phyloP scores from a whole-genome alignment of 352 stramenopile genomes.

The Phytophthora multivora region DNA sequence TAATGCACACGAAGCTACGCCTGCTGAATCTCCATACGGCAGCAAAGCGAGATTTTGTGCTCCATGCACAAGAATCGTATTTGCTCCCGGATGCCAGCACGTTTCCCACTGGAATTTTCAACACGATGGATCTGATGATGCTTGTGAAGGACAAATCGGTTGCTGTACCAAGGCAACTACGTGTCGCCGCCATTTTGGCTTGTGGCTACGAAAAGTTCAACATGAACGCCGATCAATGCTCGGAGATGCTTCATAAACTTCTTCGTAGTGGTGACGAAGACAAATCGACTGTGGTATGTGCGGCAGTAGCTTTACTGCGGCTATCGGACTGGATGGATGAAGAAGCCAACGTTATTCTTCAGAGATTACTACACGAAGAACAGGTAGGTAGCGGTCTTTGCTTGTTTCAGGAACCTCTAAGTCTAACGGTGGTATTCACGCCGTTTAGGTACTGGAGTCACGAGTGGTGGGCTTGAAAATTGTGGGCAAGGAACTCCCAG shows the following conservation, averaged over 20 bases:
- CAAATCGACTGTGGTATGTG: constrained; percentile 71
- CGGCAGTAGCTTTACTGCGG: constrained; percentile 72
- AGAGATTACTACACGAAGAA: constrained; percentile 82
- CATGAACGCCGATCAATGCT: constrained; percentile 59
- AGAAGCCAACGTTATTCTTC: constrained; percentile 79
- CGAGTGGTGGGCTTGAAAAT: constrained; percentile 84
- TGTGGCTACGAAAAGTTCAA: constrained; percentile 81
- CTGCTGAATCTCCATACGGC: constrained; percentile 76
- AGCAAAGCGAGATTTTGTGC: constrained; percentile 67
- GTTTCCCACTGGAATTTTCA: constrained; percentile 70
- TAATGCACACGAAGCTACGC: constrained; percentile 76
- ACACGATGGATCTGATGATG: constrained; percentile 88
- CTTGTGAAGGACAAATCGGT: constrained; percentile 74
- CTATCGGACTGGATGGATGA: constrained; percentile 89
- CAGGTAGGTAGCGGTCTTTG: constrained; percentile 29
- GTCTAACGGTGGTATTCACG: background rate
- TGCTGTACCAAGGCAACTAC: constrained; percentile 60
- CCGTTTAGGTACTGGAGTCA: constrained; percentile 53
- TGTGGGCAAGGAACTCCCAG: constrained; percentile 78
- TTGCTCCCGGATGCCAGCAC: constrained; percentile 55
- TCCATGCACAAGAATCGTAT: constrained; percentile 69
- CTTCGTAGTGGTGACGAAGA: constrained; percentile 63
- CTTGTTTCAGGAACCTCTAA: background rate
- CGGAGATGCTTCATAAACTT: constrained; percentile 66
- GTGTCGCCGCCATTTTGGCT: constrained; percentile 75